Evolutionary conservation across 2,329 filamentous ascomycete species (phyloP), one percentile per base, ranked within the genome.

Genomic region (Aspergillus phoenicis): DNA sequence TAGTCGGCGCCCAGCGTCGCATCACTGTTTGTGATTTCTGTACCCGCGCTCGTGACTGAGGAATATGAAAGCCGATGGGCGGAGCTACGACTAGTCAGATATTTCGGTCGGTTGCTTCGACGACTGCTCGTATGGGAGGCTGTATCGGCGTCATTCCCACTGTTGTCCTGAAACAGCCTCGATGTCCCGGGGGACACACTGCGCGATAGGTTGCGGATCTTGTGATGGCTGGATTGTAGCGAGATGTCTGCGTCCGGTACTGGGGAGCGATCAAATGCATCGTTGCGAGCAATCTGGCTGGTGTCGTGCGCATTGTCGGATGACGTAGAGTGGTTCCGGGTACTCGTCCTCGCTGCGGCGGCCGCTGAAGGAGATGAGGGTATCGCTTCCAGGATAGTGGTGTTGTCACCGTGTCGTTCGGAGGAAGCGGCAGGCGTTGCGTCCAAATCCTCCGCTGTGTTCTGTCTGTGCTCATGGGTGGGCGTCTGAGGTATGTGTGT

Each of bases 1-100:
- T 89, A 95, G 74, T 97, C 93, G 8, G 87, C 87, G 6, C 89
- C 89, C 17, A 91, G 80, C 5, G 90, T 93, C 4, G 84, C 84
- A 65, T 96, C 92, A 70, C 89, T 94, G 45, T 72, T 69, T n/a
- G 86, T 86, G 8, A 80, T 81, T 63, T 91, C 89, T 38, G 81
- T 84, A 47, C 83, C 86, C 24, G 75, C 78, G 56, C 83, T 83
- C 6, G 82, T 80, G 47, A 82, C 71, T 0, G 85, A 87, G 2
- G 85, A 87, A 13, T 81, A 78, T 2, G 85, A 87, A n/a, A 85
- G 84, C 26, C 84, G 82, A 67, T 87, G 81, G 61, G 83, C 83
- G 2, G 82, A 82, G 67, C 85, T 81, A 22, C 86, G 82, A 65
- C 80, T 83, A 17, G 79, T 81, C 28, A 87, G 68, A 68, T 83